Conservation (phyloP, 768 basidiomycete genomes). For the Tulasnella sp. region DNA sequence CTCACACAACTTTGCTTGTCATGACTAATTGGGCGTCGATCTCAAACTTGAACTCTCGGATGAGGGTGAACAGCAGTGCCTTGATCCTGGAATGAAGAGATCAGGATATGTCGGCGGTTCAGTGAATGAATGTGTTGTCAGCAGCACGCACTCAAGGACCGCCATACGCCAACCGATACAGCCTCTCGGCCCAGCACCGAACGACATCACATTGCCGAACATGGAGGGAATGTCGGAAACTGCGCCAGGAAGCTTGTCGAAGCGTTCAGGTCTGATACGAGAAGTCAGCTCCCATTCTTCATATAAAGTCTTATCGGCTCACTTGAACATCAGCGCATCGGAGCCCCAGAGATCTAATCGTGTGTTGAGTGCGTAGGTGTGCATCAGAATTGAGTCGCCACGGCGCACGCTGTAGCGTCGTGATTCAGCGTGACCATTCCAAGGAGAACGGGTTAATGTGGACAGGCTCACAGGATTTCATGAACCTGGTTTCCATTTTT, state of each 20-base stretch:
- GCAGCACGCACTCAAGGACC: constrained; percentile 6
- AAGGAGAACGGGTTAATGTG: not conserved
- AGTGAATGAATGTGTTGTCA: too few relatives aligned
- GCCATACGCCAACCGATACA: constrained; percentile 15
- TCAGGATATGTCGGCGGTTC: too few relatives aligned
- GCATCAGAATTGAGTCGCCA: constrained; percentile 10
- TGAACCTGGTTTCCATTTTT: constrained; percentile 32
- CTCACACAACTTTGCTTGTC: not conserved
- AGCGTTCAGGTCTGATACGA: constrained; percentile 13
- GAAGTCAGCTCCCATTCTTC: too few relatives aligned
- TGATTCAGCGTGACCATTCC: not conserved
- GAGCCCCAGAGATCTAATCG: constrained; percentile 18
- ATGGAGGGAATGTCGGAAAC: constrained; percentile 9
- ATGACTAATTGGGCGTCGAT: not conserved
- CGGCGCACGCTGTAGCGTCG: constrained; percentile 7
- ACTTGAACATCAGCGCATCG: constrained; percentile 17
- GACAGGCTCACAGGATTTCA: constrained; percentile 28
- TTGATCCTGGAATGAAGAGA: not conserved
- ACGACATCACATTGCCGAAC: constrained; percentile 4
- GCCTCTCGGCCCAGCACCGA: constrained; percentile 15
- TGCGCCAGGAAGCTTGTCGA: not conserved
- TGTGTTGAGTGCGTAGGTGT: constrained; percentile 7
- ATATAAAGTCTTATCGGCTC: too few relatives aligned
- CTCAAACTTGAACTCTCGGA: constrained; percentile 12
- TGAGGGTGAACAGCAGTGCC: constrained; percentile 7